Base-by-base conservation (phyloP, 352 stramenopile species). In the Phytophthora niederhauseri region DNA sequence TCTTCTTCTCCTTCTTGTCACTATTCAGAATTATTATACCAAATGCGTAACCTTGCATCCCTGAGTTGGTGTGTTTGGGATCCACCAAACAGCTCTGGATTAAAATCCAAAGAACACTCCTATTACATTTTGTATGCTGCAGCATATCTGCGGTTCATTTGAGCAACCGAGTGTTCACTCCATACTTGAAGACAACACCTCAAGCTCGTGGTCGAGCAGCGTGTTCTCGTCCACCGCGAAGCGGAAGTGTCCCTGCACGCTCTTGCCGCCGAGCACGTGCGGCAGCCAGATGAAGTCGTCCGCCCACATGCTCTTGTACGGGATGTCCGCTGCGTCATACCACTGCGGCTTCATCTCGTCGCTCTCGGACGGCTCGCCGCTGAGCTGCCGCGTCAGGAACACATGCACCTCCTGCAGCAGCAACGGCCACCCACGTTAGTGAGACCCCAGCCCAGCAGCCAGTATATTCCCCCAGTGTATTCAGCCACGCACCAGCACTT, bases 311-410 rank as follows among this genome's bases (percentile, higher is more conserved):
- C 68, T 70, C 3, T 81, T 63, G 57, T 84, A 94, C n/a, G 92
- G 92, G 49, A 98, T 85, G 11, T 66, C 64, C 34, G 70, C 67
- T 6, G 73, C 49, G 48, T 75, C 59, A 71, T 81, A 97, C 92
- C 92, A 98, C 51, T 87, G 57, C 28, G 92, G 90, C 59, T 59
- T 75, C 92, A 98, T 98, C 73, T 98, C 92, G 6, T 98, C 88
- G 54, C 84, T 93, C 74, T 98, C 92, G 4, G 70, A 83, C 0
- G 88, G 84, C 50, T 92, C 76, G 17, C 91, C 92, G 11, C 53
- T 38, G 58, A 93, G 95, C 31, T 80, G 52, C 6, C 68, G 59
- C 20, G 86, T 85, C 59, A 91, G 17, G 69, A 90, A 98, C 19
- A 98, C 85, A 46, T 97, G 89, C 43, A 97, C 89, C 55, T 95